phyloP scores from a whole-genome alignment of 495 filamentous ascomycete species.

The Filosporella fistucella region DNA sequence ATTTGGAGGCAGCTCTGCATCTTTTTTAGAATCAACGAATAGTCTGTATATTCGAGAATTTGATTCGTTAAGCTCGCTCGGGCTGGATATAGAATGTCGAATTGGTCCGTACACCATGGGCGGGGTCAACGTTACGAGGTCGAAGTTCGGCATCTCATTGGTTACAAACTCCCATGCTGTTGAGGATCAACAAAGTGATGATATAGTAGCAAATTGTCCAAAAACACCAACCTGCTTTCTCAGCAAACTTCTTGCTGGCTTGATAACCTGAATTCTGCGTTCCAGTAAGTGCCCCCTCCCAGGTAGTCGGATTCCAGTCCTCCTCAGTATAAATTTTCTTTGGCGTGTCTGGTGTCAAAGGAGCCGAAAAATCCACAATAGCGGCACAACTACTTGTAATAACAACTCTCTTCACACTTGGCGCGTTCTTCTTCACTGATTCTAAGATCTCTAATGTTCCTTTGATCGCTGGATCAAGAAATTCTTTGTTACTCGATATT shows the following conservation, averaged over 20 bases:
- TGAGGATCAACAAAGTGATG: background rate
- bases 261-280: slow-evolving; percentile 7
- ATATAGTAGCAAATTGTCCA: no score
- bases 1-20: slow-evolving; percentile 9
- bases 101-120: slow-evolving; percentile 18
- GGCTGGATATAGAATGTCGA: slow-evolving; percentile 7
- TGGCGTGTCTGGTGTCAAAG: background rate
- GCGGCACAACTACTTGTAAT: slow-evolving; percentile 26
- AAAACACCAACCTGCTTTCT: slow-evolving; percentile 7
- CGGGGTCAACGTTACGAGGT: slow-evolving; percentile 13
- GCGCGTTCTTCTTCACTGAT: slow-evolving; percentile 24
- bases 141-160: slow-evolving; percentile 14
- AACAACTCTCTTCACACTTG: slow-evolving; percentile 32
- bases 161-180: slow-evolving; percentile 17
- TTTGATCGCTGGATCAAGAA: slow-evolving; percentile 29
- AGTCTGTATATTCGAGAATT: slow-evolving; percentile 11
- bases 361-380: slow-evolving; percentile 9
- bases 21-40: slow-evolving; percentile 9
- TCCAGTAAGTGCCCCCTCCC: slow-evolving; percentile 14
- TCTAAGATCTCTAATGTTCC: slow-evolving; percentile 29
- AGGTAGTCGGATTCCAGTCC: slow-evolving; percentile 16
- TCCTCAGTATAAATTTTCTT: slow-evolving; percentile 14
- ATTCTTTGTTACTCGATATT: slow-evolving; percentile 23
- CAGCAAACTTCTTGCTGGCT: slow-evolving; percentile 20
- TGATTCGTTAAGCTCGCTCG: slow-evolving; percentile 13